Evolutionary conservation across 495 filamentous ascomycete genomes (phyloP).

Genomic region (Penicillium robsamsonii): DNA sequence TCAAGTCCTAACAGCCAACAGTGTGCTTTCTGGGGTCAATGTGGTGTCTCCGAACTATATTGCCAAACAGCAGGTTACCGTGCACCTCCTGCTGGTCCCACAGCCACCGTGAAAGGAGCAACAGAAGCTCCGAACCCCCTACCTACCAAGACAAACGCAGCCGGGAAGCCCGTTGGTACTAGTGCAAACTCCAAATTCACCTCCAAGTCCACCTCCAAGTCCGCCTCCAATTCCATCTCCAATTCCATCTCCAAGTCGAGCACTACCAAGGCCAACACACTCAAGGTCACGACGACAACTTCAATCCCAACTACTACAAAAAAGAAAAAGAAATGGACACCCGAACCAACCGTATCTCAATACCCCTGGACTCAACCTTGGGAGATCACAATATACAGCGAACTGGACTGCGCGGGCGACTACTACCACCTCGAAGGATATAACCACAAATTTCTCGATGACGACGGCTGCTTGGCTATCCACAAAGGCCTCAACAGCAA

Average conservation of each 20-base stretch:
- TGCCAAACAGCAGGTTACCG: neutral
- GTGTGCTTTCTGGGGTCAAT: slow-evolving; percentile 5
- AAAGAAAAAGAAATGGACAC: neutral
- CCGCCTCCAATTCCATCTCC: neutral
- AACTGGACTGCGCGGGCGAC: neutral
- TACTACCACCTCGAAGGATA: slow-evolving; percentile 1
- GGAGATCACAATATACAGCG: neutral
- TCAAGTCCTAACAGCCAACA: neutral
- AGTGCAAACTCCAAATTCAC: neutral
- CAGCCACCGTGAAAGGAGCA: neutral
- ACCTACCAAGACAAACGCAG: neutral
- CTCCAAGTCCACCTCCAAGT: neutral
- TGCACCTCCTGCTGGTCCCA: neutral
- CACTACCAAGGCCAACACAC: neutral
- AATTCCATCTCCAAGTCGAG: neutral
- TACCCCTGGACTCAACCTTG: neutral
- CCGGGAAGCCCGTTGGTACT: neutral
- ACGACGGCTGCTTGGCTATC: neutral
- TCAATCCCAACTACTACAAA: neutral
- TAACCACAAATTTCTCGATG: neutral
- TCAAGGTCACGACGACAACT: neutral
- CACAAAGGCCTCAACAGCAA: neutral
- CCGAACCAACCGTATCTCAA: neutral
- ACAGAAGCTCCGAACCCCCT: neutral
- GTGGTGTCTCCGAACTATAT: neutral